Conservation (phyloP, 495 filamentous ascomycete species). For the Parathielavia appendiculata region DNA sequence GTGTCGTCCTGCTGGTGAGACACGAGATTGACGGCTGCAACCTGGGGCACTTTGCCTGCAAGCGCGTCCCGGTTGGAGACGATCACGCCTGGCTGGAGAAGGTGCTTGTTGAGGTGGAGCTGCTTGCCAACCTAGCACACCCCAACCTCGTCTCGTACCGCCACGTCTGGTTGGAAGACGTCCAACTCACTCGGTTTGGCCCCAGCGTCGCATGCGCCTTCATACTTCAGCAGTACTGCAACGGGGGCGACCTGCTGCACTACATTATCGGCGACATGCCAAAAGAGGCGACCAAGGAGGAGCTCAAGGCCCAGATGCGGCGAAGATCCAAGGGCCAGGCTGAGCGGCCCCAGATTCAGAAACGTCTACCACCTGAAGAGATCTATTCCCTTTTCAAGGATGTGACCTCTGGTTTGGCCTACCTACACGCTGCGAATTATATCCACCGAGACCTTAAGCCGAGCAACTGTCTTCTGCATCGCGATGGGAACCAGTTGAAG, state of each 20-base stretch:
- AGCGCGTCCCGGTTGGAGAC: slow-evolving; percentile 90
- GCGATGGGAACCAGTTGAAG: slow-evolving; percentile 59
- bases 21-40: slow-evolving; percentile 84
- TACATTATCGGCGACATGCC: slow-evolving; percentile 73
- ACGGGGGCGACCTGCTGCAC: slow-evolving; percentile 82
- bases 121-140: slow-evolving; percentile 85
- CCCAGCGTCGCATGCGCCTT: slow-evolving; percentile 93
- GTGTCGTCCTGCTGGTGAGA: slow-evolving; percentile 84
- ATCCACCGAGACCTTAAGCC: slow-evolving; percentile 96
- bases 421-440: slow-evolving; percentile 89
- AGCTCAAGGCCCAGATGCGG: slow-evolving; percentile 80
- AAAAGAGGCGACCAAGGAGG: slow-evolving; percentile 59
- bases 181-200: slow-evolving; percentile 74
- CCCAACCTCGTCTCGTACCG: slow-evolving; percentile 96
- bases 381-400: slow-evolving; percentile 97
- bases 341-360: slow-evolving; percentile 48
- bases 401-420: slow-evolving; percentile 83
- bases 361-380: slow-evolving; percentile 73
- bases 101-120: slow-evolving; percentile 82
- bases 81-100: slow-evolving; percentile 96
- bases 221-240: slow-evolving; percentile 97
- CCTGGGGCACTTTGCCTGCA: slow-evolving; percentile 89
- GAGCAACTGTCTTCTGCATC: slow-evolving; percentile 87
- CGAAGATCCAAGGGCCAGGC: slow-evolving; percentile 61
- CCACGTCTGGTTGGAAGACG: slow-evolving; percentile 93